Conservation (phyloP, 306 rosid species). For the Medicago arabica region DNA sequence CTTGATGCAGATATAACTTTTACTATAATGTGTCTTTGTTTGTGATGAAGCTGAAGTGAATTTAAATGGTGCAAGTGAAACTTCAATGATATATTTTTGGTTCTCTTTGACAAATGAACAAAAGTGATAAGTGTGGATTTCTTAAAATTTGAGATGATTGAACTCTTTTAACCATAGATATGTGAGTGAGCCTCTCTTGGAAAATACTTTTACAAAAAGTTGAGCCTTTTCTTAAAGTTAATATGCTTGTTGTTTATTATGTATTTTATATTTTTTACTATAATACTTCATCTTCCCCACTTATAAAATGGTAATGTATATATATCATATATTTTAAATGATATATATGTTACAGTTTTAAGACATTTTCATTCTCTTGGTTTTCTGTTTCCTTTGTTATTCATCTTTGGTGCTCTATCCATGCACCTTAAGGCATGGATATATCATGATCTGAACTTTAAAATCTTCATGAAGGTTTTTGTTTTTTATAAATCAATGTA, state of each 20-base stretch:
- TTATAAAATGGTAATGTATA: not conserved
- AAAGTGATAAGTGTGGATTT: no score
- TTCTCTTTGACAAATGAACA: not conserved
- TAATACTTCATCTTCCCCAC: not conserved
- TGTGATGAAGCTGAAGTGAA: not conserved
- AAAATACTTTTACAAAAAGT: not conserved
- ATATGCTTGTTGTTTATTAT: not conserved
- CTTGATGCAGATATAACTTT: not conserved
- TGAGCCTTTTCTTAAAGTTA: not conserved
- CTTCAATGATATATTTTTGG: not conserved
- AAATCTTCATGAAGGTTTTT: no score
- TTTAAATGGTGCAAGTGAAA: not conserved
- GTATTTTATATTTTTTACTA: not conserved
- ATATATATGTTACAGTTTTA: no score
- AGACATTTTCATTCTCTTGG: no score
- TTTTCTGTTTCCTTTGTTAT: no score
- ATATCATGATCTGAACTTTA: no score
- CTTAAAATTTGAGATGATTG: not conserved
- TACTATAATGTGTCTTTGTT: constrained; percentile 12
- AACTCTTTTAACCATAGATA: not conserved
- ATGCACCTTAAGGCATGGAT: no score
- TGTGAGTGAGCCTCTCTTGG: not conserved
- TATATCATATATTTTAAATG: no score
- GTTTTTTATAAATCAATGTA: no score
- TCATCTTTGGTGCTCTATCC: no score